Evolutionary conservation across 2,329 filamentous ascomycete species (phyloP).

Genomic region (Fusarium piperis): DNA sequence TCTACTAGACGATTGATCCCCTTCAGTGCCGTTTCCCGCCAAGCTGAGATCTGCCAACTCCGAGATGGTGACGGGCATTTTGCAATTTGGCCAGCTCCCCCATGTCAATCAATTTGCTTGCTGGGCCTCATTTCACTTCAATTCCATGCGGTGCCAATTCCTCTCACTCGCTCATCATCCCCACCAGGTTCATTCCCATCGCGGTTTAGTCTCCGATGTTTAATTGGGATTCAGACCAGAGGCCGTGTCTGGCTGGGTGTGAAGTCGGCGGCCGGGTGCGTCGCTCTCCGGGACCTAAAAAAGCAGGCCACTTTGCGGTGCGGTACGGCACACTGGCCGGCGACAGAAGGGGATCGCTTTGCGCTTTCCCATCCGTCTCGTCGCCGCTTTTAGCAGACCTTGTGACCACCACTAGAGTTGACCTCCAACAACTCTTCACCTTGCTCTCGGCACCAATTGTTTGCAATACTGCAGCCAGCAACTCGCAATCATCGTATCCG

Average conservation of each 20-base stretch:
- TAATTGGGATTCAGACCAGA: background rate
- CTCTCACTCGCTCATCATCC: background rate
- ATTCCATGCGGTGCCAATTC: slow-evolving; percentile 11
- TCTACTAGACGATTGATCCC: background rate
- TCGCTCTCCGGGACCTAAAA: slow-evolving; percentile 23
- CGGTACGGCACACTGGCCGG: background rate
- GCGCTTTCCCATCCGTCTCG: background rate
- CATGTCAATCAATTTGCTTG: background rate
- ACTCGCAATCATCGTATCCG: slow-evolving; percentile 24
- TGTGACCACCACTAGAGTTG: background rate
- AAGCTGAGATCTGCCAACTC: slow-evolving; percentile 14
- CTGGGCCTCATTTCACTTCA: slow-evolving; percentile 20
- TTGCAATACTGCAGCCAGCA: background rate
- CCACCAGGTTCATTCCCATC: background rate
- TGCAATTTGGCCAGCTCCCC: background rate
- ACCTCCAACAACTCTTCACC: background rate
- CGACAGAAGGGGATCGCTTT: background rate
- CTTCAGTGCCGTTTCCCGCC: background rate
- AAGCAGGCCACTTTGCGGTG: slow-evolving; percentile 30
- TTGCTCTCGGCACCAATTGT: background rate
- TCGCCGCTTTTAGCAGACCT: background rate
- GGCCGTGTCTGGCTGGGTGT: background rate
- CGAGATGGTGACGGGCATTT: slow-evolving; percentile 22
- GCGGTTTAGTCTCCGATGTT: slow-evolving; percentile 27
- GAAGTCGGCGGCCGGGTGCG: slow-evolving; percentile 17